Evolutionary conservation across 164 flowering plant genomes (phyloP), one percentile per base, ranked within the genome.

Genomic region (Hamamelis virginiana): DNA sequence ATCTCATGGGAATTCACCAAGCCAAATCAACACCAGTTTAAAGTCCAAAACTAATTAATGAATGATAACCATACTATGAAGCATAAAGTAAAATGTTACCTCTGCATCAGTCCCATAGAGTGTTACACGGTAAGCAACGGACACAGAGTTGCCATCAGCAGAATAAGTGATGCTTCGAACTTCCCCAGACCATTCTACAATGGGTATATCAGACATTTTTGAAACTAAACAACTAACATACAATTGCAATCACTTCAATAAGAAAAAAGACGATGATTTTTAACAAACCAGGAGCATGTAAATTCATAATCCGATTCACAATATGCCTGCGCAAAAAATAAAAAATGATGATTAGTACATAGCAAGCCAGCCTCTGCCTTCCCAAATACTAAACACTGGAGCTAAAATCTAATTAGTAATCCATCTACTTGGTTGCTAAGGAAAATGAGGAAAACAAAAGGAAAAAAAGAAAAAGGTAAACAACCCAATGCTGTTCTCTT

Each of bases 151-250:
- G 9, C 89, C 96, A 80, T 91, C 97, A 64, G 89, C 79, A 61
- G 98, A 90, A 71, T 90, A 89, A 11, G 86, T 85, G 67, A 94
- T 80, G 80, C 81, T 86, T 22, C 96, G 81, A 44, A 91, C 87
- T 73, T 94, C 97, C 21, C 98, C 97, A 59, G 97, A 91, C 97
- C 98, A 94, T 77, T 94, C 97, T 90, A 81, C 81, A 80, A 53
- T 8, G 50, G 12, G 51, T 21, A 76, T 6, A 70, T 46, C 47
- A 73, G 45, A 19, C 33, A 22, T 23, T 22, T 44, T 44, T 22
- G 53, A 50, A 14, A 63, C 18, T 33, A 57, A 23, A 57, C 16
- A 3, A 11, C 13, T 22, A 27, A 62, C 51, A 15, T 50, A 43
- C n/a, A 28, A 25, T 64, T 10, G 25, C 9, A 38, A 41, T 4